phyloP scores from a whole-genome alignment of 1,284 basidiomycete species.

The Thelephora terrestris region DNA sequence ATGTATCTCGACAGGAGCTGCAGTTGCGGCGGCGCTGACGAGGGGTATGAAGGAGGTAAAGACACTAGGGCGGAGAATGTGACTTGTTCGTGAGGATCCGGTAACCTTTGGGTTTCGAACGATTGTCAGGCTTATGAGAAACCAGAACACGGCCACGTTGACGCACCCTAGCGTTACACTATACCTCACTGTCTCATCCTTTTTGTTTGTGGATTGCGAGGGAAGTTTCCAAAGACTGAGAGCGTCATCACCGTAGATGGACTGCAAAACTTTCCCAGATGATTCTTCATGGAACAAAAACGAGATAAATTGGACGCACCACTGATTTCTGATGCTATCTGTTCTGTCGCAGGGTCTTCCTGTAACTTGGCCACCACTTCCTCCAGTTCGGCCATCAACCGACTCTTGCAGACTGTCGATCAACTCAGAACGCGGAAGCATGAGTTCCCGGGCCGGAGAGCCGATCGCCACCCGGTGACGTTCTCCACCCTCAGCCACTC shows the following conservation, averaged over 20 bases:
- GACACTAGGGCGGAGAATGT: slow-evolving; percentile 63
- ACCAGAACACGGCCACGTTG: slow-evolving; percentile 9
- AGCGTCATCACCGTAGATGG: slow-evolving; percentile 71
- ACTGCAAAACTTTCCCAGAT: slow-evolving; percentile 51
- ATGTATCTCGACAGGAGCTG: slow-evolving; percentile 83
- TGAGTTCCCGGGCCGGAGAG: background rate
- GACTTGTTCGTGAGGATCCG: slow-evolving; percentile 47
- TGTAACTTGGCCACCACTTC: slow-evolving; percentile 37
- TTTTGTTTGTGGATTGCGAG: slow-evolving; percentile 12
- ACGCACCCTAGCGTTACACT: slow-evolving; percentile 43
- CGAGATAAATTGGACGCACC: slow-evolving; percentile 32
- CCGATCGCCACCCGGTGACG: too few relatives aligned
- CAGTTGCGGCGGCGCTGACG: slow-evolving; percentile 63
- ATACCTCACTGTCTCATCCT: slow-evolving; percentile 46
- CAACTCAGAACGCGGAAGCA: slow-evolving; percentile 8
- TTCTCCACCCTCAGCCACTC: too few relatives aligned
- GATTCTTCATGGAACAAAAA: slow-evolving; percentile 7
- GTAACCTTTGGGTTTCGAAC: slow-evolving; percentile 31
- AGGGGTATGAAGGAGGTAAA: slow-evolving; percentile 64
- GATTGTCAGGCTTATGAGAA: slow-evolving; percentile 15
- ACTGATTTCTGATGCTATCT: slow-evolving; percentile 56
- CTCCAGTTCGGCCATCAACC: slow-evolving; percentile 19
- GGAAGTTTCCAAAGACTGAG: slow-evolving; percentile 41
- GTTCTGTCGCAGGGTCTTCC: slow-evolving; percentile 39
- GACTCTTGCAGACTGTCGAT: too few relatives aligned